Conservation (phyloP, 1,139 yeast genomes). For the Magnusiomyces clavatus region DNA sequence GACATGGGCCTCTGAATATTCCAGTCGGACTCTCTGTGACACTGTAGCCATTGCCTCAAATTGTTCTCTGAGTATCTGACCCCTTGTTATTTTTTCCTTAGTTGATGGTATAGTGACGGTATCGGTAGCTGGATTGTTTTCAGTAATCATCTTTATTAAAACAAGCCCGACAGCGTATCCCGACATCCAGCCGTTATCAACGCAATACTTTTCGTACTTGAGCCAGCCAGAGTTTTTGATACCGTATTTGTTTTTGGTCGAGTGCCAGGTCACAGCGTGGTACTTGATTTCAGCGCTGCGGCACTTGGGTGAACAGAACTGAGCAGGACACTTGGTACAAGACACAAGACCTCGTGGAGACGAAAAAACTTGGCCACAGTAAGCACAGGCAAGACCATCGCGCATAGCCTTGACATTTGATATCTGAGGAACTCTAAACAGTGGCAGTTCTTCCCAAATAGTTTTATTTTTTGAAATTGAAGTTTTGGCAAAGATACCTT, state of each 20-base stretch:
- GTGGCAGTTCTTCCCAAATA: conserved; percentile 56
- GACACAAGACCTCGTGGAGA: conserved; percentile 48
- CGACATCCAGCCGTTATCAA: conserved; percentile 63
- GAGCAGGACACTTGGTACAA: conserved; percentile 22
- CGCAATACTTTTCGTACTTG: conserved; percentile 51
- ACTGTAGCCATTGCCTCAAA: conserved; percentile 62
- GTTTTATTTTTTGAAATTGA: conserved; percentile 40
- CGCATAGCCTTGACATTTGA: conserved; percentile 57
- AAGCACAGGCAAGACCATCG: conserved; percentile 67
- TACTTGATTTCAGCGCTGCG: conserved; percentile 36
- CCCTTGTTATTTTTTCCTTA: not conserved
- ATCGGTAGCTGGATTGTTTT: conserved; percentile 19
- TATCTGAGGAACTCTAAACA: conserved; percentile 63
- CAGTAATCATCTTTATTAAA: conserved; percentile 43
- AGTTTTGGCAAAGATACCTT: conserved; percentile 30
- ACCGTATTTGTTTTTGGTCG: conserved; percentile 4
- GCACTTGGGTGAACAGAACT: conserved; percentile 22
- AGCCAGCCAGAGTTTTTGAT: conserved; percentile 46
- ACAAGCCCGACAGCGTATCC: conserved; percentile 57
- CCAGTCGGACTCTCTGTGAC: conserved; percentile 57
- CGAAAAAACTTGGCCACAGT: conserved; percentile 40
- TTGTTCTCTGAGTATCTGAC: conserved; percentile 32
- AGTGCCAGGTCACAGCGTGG: conserved; percentile 59
- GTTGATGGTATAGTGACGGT: no score
- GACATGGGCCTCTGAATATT: conserved; percentile 52